Conservation (phyloP, 169 alveolate species). For the Cryptosporidium tyzzeri region DNA sequence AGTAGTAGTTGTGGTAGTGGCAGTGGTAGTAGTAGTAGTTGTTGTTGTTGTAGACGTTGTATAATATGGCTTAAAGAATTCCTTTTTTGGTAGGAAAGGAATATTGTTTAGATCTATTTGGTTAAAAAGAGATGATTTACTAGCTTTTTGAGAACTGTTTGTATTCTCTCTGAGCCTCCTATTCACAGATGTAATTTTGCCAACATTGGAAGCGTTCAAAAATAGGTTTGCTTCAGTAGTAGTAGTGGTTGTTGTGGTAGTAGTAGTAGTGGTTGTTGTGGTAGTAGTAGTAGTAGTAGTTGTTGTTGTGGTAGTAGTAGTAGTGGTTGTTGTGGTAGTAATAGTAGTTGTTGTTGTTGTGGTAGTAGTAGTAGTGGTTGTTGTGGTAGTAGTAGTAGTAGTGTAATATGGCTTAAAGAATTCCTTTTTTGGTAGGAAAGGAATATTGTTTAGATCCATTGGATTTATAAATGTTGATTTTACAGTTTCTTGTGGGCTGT, state of each 20-base stretch:
- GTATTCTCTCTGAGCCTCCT: neutral
- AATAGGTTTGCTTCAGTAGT: neutral
- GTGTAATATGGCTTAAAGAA: constrained; percentile 22
- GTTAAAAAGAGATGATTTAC: constrained; percentile 27
- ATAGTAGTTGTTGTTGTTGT: constrained; percentile 44
- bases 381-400: constrained; percentile 52
- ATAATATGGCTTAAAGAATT: constrained; percentile 4
- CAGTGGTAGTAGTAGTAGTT: constrained; percentile 39
- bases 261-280: neutral
- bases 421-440: constrained; percentile 29
- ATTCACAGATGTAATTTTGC: neutral
- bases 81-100: constrained; percentile 32
- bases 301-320: constrained; percentile 42
- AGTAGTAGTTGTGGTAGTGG: constrained; percentile 35
- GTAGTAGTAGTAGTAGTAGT: constrained; percentile 12
- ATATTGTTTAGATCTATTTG: constrained; percentile 24
- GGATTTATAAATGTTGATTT: constrained; percentile 34
- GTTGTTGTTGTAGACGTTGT: constrained; percentile 10
- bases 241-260: neutral
- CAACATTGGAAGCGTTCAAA: too few species aligned
- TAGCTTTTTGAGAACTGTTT: neutral
- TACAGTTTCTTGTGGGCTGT: neutral
- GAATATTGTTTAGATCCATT: constrained; percentile 12
- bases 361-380: constrained; percentile 5
- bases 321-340: neutral